Evolutionary conservation across 1,139 yeast genomes (phyloP), one percentile per base, ranked within the genome.

Genomic region (Blastobotrys persicus): DNA sequence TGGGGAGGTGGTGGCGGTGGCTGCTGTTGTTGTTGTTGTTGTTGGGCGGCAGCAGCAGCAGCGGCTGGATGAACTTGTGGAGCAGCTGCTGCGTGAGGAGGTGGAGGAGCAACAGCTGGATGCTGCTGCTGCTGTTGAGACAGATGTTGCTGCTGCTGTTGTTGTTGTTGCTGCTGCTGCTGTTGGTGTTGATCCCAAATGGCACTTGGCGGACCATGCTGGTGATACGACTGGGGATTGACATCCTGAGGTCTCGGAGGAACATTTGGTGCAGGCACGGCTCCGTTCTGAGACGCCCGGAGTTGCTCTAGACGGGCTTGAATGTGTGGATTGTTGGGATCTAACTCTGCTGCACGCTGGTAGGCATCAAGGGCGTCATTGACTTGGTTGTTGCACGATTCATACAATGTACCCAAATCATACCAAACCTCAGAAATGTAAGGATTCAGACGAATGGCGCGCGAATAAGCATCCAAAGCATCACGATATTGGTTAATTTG

Each of bases 401-500:
- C 98, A 69, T 92, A 92, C 46, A 92, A 74, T 1, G 98, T 92
- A 51, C 98, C 98, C 64, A 92, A 78, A 70, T 92, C 98, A 69
- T 92, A 92, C 98, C 98, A 92, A 26, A 92, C 98, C 69, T 92
- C 98, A 54, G 94, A 83, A 58, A 92, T 87, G 72, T 89, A 89
- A 14, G 98, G 98, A 62, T 92, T 92, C 60, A 92, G 78, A 59
- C 98, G 78, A 55, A 92, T 92, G 12, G 98, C 98, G 53, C 98
- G 77, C 5, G 98, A 89, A 71, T 92, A 92, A 13, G 98, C 98
- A 67, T 92, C 98, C 57, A 92, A 76, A 3, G 98, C 98, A 66
- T 92, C 98, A 51, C 96, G 79, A 71, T 88, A 92, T 71, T 92
- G 98, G 50, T 94, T 83, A 54, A 92, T 91, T 70, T 92, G 97